phyloP scores from a whole-genome alignment of 441 rosid species.

The Manihot esculenta region DNA sequence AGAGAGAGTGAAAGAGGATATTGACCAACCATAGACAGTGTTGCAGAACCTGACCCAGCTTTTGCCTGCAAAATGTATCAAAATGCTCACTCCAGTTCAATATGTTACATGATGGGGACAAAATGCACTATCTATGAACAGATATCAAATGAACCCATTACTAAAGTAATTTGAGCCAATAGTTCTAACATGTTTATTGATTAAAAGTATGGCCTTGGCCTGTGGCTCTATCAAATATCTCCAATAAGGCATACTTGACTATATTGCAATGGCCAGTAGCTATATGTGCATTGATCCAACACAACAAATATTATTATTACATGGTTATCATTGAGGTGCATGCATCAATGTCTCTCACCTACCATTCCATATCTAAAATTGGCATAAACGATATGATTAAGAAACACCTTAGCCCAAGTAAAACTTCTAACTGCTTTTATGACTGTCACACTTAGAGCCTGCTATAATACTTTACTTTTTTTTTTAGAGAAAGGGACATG shows the following conservation, averaged over 20 bases:
- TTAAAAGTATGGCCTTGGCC: background rate
- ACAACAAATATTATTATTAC: background rate
- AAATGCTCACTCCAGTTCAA: constrained; percentile 4
- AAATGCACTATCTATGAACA: background rate
- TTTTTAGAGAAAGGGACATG: too few species aligned
- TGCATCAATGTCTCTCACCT: background rate
- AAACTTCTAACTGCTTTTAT: too few species aligned
- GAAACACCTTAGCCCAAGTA: too few species aligned
- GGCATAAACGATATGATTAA: background rate
- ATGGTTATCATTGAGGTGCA: background rate
- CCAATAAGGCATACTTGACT: background rate
- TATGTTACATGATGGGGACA: background rate
- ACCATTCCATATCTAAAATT: background rate
- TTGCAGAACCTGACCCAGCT: constrained; percentile 97
- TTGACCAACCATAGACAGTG: constrained; percentile 80
- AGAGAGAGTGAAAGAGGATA: background rate
- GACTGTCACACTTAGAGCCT: too few species aligned
- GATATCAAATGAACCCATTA: background rate
- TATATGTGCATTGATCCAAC: background rate
- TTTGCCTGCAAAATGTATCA: constrained; percentile 63
- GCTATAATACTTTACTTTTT: too few species aligned
- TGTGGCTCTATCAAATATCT: background rate
- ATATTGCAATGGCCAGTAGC: background rate
- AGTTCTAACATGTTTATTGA: background rate
- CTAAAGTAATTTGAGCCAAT: background rate